Evolutionary conservation across 192 early-diverging fungal species (phyloP), one percentile per base, ranked within the genome.

Genomic region (Coemansia sp.): DNA sequence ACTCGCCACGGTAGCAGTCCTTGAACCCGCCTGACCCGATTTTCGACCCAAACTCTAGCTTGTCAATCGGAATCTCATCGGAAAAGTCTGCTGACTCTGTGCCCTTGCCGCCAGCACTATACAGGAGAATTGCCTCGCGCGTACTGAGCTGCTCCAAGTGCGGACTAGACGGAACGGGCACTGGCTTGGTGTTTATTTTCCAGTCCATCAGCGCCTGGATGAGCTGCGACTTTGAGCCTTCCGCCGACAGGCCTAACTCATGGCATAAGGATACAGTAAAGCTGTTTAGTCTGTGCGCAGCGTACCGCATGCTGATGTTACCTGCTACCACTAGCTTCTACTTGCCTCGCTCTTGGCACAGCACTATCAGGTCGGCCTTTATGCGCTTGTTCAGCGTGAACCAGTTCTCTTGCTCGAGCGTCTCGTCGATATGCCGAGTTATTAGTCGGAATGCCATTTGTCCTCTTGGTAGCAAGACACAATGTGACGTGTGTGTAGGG

Each of bases 1-100:
- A 90, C 59, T 69, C 83, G 64, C 91, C 91, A 1, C 79, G 73
- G 69, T 83, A 92, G 71, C 91, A 92, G 66, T 92, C 91, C 63
- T 92, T 92, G 74, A 92, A 92, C 14, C 89, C 91, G 11, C 91
- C 91, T 4, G 88, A 86, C 9, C 91, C 91, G 17, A 92, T 74
- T 68, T 92, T 92, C 35, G 77, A 75, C 25, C 87, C 87, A 61
- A 90, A 62, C 25, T 72, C 74, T 7, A 92, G 74, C 45, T 87
- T 77, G 17, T 88, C 85, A 25, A 85, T 90, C 0, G 76, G 65
- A 53, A 92, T 90, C 38, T 89, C 87, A 29, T 88, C 82, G 3
- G 84, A 77, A 29, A 86, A 76, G 45, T 84, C 78, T 20, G 88
- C 72, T 3, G 88, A 76, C 36, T 85, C 84, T 37, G 83, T 41